These are phyloP conservation scores for Pleurotus eryngii DNA, from an alignment of 768 basidiomycete species.

Conservation along the genomic window DNA sequence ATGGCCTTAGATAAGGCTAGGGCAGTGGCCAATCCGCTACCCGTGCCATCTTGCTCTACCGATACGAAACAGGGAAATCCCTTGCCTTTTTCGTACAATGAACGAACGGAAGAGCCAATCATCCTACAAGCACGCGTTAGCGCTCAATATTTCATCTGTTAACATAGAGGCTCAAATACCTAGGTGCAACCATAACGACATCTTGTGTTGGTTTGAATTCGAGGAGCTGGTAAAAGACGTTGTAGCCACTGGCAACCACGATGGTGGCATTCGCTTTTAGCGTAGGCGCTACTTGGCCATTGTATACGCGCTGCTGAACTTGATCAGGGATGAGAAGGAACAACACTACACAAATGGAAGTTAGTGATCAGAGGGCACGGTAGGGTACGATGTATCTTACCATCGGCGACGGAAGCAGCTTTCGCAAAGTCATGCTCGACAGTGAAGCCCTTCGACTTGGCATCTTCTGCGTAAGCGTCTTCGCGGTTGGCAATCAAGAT, in stretches of 20 bases:
- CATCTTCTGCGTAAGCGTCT: conserved; percentile 56
- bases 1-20: conserved; percentile 55
- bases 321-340: conserved; percentile 66
- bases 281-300: conserved; percentile 45
- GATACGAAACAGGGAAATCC: conserved; percentile 68
- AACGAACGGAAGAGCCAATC: conserved; percentile 66
- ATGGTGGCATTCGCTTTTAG: conserved; percentile 47
- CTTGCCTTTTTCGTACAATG: conserved; percentile 54
- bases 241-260: conserved; percentile 64
- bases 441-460: conserved; percentile 51
- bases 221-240: conserved; percentile 59
- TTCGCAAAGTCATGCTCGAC: conserved; percentile 56
- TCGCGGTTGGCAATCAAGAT: conserved; percentile 57
- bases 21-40: conserved; percentile 40
- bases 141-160: not conserved
- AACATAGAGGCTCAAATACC: conserved; percentile 28
- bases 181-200: conserved; percentile 66
- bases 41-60: conserved; percentile 58
- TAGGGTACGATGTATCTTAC: conserved; percentile 24
- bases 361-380: too few relatives aligned
- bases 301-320: conserved; percentile 61
- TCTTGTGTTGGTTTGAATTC: conserved; percentile 51
- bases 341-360: conserved; percentile 33
- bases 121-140: conserved; percentile 33
- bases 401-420: conserved; percentile 53